Evolutionary conservation across 805 yeast species (phyloP), one percentile per base, ranked within the genome.

Genomic region (Wickerhamiella bombiphila): DNA sequence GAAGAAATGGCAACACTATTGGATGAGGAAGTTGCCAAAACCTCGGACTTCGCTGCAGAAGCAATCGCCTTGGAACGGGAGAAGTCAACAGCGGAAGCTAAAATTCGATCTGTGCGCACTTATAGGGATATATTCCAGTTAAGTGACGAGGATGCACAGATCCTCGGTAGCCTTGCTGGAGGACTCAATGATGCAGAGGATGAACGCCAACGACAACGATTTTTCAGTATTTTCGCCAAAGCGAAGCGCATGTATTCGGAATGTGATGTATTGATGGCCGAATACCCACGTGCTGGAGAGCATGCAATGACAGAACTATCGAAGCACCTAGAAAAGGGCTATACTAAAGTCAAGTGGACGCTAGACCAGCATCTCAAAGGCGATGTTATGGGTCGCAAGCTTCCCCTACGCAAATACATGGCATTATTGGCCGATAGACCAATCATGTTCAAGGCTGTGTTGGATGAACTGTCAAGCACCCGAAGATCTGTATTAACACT

Each of bases 211-310:
- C 7, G 5, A 5, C 7, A 6, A 17, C 17, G 5, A 28, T 83
- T 78, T 52, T 80, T 82, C 47, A 53, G 50, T 3, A 68, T 72
- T 1, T 60, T 86, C 24, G 57, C 61, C 11, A 76, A 74, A 49
- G 77, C 81, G 5, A 74, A 78, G 46, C 50, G 53, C 26, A 77
- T 86, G 21, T 74, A 76, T 51, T 65, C 69, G 24, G 72, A 76
- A 41, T 76, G 93, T 36, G 74, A 80, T 34, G 68, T 76, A 15
- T 60, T 91, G 22, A 64, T 91, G 18, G 72, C 83, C 4, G 66
- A 49, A 34, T 30, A 41, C n/a, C 52, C 50, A 4, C 28, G 76
- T 50, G 76, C 78, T 24, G 75, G 78, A 32, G 55, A 53, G 33
- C 45, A 37, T 11, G 36, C 49, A 4, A 56, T 55, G 49, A 37